Conservation (phyloP, 768 basidiomycete species). For the Suillus spraguei region DNA sequence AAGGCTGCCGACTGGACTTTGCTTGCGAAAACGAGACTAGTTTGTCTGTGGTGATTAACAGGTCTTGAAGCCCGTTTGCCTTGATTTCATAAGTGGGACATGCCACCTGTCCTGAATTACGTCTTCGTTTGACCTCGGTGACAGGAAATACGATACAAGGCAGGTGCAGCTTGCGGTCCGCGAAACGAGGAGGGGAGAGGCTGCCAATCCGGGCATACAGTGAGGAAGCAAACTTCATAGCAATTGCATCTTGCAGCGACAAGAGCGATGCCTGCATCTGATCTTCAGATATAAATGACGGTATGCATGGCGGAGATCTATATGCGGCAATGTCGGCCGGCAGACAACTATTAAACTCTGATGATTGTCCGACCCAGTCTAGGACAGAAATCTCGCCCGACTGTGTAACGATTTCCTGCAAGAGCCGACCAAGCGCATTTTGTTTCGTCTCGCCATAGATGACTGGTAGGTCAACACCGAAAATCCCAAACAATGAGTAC, state of each 20-base stretch:
- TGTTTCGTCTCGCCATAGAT: conserved; percentile 7
- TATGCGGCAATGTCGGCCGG: background rate
- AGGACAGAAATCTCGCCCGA: conserved; percentile 6
- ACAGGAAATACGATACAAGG: background rate
- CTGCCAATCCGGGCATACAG: background rate
- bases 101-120: background rate
- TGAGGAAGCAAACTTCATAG: background rate
- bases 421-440: conserved; percentile 6
- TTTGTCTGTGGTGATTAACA: background rate
- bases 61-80: background rate
- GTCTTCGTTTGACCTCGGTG: background rate
- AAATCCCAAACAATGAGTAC: conserved; percentile 9
- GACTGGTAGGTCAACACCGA: conserved; percentile 3
- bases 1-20: background rate
- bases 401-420: conserved; percentile 2
- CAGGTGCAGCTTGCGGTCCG: background rate
- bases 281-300: background rate
- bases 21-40: background rate
- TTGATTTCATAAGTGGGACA: background rate
- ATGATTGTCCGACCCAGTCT: conserved; percentile 8
- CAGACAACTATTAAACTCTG: conserved; percentile 3
- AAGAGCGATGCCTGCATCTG: background rate
- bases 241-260: background rate
- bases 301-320: background rate
- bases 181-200: background rate